phyloP scores from a whole-genome alignment of 495 filamentous ascomycete species.

The Penicillium fimorum region DNA sequence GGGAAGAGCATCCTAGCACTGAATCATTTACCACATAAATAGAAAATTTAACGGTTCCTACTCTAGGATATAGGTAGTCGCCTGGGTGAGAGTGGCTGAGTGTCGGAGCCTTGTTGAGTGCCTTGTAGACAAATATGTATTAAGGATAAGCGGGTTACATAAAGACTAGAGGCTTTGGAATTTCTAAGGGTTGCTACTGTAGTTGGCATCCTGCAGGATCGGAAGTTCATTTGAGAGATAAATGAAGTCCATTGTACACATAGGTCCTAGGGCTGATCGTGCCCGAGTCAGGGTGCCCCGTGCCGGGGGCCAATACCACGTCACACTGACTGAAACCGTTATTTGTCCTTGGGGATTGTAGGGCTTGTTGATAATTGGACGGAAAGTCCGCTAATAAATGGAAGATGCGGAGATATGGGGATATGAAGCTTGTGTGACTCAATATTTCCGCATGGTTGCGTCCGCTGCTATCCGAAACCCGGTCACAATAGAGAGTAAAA shows the following conservation, averaged over 20 bases:
- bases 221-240: not conserved
- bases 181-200: not conserved
- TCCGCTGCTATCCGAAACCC: not conserved
- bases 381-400: not conserved
- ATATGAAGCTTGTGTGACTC: constrained; percentile 1
- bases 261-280: not conserved
- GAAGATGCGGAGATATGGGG: not conserved
- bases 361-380: not conserved
- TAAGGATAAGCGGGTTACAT: not conserved
- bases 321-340: not conserved
- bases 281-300: not conserved
- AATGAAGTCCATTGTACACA: not conserved
- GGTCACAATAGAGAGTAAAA: not conserved
- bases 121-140: not conserved
- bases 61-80: not conserved
- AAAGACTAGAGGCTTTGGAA: not conserved
- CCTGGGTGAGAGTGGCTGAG: not conserved
- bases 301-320: not conserved
- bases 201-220: constrained; percentile 1
- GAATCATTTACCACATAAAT: not conserved
- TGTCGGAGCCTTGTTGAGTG: not conserved
- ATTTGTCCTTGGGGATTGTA: not conserved
- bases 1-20: not conserved
- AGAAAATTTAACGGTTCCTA: not conserved
- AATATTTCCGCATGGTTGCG: not conserved